These are phyloP conservation scores for Rhizophagus prolifer DNA, from an alignment of 192 early-diverging fungal species.

Conservation along the genomic window DNA sequence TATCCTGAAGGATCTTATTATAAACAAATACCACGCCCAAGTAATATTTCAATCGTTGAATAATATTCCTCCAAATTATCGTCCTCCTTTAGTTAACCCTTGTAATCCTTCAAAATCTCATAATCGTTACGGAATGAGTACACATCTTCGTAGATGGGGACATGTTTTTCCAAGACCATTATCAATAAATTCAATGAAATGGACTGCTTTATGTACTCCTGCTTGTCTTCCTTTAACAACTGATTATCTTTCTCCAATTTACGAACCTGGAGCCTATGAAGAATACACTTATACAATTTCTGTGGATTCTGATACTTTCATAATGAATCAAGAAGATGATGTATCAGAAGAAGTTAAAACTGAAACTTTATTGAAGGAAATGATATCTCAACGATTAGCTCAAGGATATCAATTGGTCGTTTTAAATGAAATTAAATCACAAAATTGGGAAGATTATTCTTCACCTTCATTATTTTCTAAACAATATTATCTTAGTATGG, in stretches of 20 bases:
- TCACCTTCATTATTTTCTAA: constrained; percentile 34
- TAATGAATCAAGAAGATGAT: constrained; percentile 43
- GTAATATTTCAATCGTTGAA: constrained; percentile 15
- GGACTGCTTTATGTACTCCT: constrained; percentile 90
- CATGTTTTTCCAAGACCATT: constrained; percentile 64
- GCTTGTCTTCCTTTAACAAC: constrained; percentile 93
- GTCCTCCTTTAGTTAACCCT: constrained; percentile 58
- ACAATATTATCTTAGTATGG: constrained; percentile 80
- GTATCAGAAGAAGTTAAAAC: constrained; percentile 45
- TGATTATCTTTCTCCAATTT: constrained; percentile 71
- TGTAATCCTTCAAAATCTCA: constrained; percentile 65
- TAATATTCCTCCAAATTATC: constrained; percentile 29
- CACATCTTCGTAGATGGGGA: constrained; percentile 83
- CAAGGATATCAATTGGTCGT: constrained; percentile 93
- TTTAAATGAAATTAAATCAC: constrained; percentile 24
- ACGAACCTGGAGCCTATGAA: constrained; percentile 68
- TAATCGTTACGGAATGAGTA: constrained; percentile 46
- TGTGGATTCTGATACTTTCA: constrained; percentile 45
- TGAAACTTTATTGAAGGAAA: constrained; percentile 71
- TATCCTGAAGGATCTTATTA: constrained; percentile 32
- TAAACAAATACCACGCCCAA: constrained; percentile 37
- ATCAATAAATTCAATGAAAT: constrained; percentile 56
- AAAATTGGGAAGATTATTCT: constrained; percentile 9
- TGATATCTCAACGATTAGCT: constrained; percentile 84
- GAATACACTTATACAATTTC: constrained; percentile 78